phyloP scores from a whole-genome alignment of 1,284 basidiomycete genomes.

The Chalciporus sp. region DNA sequence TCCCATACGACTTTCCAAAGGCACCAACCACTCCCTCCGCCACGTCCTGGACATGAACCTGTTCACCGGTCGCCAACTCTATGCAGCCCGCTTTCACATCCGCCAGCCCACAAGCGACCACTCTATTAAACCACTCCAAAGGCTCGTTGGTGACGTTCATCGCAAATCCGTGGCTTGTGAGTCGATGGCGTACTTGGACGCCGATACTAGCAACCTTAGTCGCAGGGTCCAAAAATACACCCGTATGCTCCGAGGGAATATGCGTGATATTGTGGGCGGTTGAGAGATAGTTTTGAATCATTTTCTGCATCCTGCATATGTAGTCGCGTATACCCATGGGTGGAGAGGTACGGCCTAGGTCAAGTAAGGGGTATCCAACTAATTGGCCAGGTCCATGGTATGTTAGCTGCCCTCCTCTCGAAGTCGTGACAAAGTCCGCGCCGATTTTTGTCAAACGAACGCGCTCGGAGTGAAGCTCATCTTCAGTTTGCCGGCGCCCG shows the following conservation, averaged over 20 bases:
- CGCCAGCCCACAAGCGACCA: slow-evolving; percentile 92
- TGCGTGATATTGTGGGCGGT: slow-evolving; percentile 57
- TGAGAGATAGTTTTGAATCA: slow-evolving; percentile 59
- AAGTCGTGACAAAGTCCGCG: slow-evolving; percentile 85
- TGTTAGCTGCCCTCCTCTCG: slow-evolving; percentile 91
- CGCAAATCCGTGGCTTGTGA: slow-evolving; percentile 95
- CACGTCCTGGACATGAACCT: slow-evolving; percentile 50
- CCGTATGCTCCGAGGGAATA: slow-evolving; percentile 68
- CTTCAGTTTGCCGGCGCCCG: slow-evolving; percentile 79
- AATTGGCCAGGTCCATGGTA: slow-evolving; percentile 98
- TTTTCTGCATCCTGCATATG: slow-evolving; percentile 61
- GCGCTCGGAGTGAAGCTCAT: slow-evolving; percentile 67
- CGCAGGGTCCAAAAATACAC: slow-evolving; percentile 67
- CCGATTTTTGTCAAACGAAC: slow-evolving; percentile 72
- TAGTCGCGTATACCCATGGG: slow-evolving; percentile 71
- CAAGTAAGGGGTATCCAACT: slow-evolving; percentile 93
- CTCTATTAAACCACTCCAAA: slow-evolving; percentile 79
- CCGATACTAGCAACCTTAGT: slow-evolving; percentile 94
- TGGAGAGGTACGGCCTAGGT: slow-evolving; percentile 64
- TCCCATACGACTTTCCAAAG: slow-evolving; percentile 56
- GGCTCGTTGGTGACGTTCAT: slow-evolving; percentile 88
- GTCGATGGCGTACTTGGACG: slow-evolving; percentile 91
- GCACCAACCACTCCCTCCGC: slow-evolving; percentile 52
- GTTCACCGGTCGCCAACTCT: slow-evolving; percentile 43
- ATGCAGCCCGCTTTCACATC: slow-evolving; percentile 80